Conservation (phyloP, 176 grass and related monocot species). For the Avena sativa region DNA sequence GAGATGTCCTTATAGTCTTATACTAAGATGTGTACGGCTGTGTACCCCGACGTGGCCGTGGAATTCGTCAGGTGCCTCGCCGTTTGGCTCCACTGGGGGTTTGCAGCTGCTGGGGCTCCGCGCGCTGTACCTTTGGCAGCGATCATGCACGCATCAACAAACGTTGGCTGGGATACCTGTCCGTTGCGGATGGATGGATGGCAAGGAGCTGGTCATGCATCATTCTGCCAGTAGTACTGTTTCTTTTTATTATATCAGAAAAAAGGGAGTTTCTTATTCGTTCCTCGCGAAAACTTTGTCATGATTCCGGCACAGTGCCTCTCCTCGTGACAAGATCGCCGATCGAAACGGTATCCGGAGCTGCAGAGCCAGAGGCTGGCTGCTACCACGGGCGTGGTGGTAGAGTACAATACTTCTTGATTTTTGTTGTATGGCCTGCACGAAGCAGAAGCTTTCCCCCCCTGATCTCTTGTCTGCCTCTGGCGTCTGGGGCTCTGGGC, state of each 20-base stretch:
- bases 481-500: no score
- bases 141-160: not conserved
- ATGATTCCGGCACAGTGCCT: slow-evolving; percentile 26
- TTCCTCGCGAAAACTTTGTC: not conserved
- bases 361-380: not conserved
- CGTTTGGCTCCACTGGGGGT: slow-evolving; percentile 27
- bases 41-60: not conserved
- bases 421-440: not conserved
- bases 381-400: not conserved
- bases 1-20: no score
- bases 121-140: not conserved
- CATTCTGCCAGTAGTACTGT: not conserved
- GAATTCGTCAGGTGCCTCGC: not conserved
- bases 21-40: no score
- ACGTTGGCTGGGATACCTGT: not conserved
- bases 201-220: not conserved
- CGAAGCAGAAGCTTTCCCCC: not conserved
- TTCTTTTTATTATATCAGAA: not conserved
- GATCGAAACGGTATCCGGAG: not conserved
- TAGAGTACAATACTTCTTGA: no score
- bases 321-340: slow-evolving; percentile 39
- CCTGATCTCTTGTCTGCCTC: no score
- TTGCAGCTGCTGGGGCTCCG: not conserved
- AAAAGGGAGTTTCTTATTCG: not conserved
- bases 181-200: slow-evolving; percentile 4